These are phyloP conservation scores for Ascochyta fabae DNA, from an alignment of 2,329 filamentous ascomycete genomes.

Conservation along the genomic window DNA sequence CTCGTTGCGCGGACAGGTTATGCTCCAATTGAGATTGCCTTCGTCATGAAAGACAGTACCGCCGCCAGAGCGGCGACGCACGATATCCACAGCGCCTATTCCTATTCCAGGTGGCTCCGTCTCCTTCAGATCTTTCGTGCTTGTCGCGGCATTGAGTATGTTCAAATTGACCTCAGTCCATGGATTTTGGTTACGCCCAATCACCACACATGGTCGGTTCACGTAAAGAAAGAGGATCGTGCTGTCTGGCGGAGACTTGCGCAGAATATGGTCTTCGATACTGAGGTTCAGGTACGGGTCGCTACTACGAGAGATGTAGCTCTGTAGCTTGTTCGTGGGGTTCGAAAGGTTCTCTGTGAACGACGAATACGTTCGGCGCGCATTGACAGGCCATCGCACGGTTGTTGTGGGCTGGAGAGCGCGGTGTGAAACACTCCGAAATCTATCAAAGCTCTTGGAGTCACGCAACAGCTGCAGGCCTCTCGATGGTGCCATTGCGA, in stretches of 20 bases:
- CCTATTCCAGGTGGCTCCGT: slow-evolving; percentile 51
- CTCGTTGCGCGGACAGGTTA: slow-evolving; percentile 76
- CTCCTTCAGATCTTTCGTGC: slow-evolving; percentile 26
- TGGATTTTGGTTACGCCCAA: slow-evolving; percentile 97
- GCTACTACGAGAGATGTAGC: slow-evolving; percentile 59
- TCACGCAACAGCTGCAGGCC: slow-evolving; percentile 4
- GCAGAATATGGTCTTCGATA: slow-evolving; percentile 88
- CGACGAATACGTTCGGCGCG: slow-evolving; percentile 20
- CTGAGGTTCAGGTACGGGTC: slow-evolving; percentile 91
- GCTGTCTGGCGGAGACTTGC: slow-evolving; percentile 73
- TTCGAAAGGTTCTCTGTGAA: slow-evolving; percentile 41
- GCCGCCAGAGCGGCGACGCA: slow-evolving; percentile 85
- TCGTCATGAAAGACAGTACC: slow-evolving; percentile 93
- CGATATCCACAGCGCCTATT: slow-evolving; percentile 63
- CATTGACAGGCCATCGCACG: neutral
- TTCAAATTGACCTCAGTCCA: slow-evolving; percentile 88
- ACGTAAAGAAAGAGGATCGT: slow-evolving; percentile 85
- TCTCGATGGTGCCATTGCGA: slow-evolving; percentile 29
- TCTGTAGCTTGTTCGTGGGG: slow-evolving; percentile 50
- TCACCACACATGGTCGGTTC: slow-evolving; percentile 85
- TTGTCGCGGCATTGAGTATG: slow-evolving; percentile 58
- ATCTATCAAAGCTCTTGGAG: neutral
- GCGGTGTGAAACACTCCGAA: neutral
- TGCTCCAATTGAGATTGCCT: slow-evolving; percentile 94
- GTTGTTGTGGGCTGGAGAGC: neutral